Evolutionary conservation across 306 rosid genomes (phyloP), one percentile per base, ranked within the genome.

Genomic region (Dicorynia guianensis): DNA sequence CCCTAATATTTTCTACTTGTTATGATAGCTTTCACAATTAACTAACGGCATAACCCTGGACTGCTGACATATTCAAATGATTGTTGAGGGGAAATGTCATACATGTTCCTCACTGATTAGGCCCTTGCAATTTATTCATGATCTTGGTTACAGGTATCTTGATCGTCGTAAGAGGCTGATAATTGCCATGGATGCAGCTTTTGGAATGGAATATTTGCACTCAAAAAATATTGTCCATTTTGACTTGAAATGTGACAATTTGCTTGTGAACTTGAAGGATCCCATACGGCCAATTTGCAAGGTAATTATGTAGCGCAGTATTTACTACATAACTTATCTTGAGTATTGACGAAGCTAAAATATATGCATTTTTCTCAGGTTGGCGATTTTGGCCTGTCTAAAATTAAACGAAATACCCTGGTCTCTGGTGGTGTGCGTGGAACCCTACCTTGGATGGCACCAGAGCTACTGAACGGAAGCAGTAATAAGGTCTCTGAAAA

Each of bases 401-500:
- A 93, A 85, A 93, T 93, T 67, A 93, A 90, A 81, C 83, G 96
- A 71, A 91, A 91, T 81, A 93, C 98, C 63, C 68, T 93, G 84
- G 97, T 93, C 73, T 89, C 98, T 63, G 98, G 98, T 38, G 98
- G 98, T 47, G 97, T 93, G 63, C 91, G 97, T 43, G 98, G 98
- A 69, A 93, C 98, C 11, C 66, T 93, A 44, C 98, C 98, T 66
- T 93, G 98, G 98, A 91, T 93, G 98, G 98, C 98, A 30, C 98
- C 98, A 1, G 97, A 93, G 82, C 84, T 91, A 74, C 89, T 93
- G 36, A 91, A 91, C 75, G 97, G 98, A 19, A 83, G 91, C 89
- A 93, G 98, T 88, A 93, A 82, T 65, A 93, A 88, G 86, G 98
- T 93, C 67, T 93, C 98, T 3, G 98, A 93, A 77, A 93, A 93